Evolutionary conservation across 257 asterid genomes (phyloP), one percentile per base, ranked within the genome.

Genomic region (Orobanche coerulescens): DNA sequence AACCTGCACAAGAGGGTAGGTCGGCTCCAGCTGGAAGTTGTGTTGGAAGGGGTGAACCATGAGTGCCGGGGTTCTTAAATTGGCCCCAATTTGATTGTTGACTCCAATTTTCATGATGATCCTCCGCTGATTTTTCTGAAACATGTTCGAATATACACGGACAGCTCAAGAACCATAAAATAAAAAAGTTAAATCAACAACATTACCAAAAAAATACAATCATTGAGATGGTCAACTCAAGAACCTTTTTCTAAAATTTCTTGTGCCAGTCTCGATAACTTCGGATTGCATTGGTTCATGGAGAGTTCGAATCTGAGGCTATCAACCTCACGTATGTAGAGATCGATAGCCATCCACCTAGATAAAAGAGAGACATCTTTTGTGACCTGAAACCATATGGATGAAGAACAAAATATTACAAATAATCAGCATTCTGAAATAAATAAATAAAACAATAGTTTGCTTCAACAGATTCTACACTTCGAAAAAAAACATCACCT

Each of bases 331-430:
- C 95, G 86, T 51, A 86, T 52, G 63, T 84, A 88, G 28, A 92
- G 94, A 75, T 92, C 98, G 69, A 86, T 79, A 50, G 98, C 98
- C 96, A 92, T 92, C 98, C 98, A 92, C 75, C 98, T 81, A 30
- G 98, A 88, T 55, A 88, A 64, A 61, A 86, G 94, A 61, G 95
- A 79, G 36, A 92, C 98, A 75, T 86, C 90, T 73, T 75, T 84
- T 40, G 96, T 92, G 50, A 88, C 95, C 96, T 92, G 81, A 76
- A 71, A 74, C 33, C 58, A 71, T 15, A 51, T 52, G 22, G 25
- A 44, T 55, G 44, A 64, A 62, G n/a, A 26, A 59, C 2, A n/a
- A 25, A 7, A 23, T 7, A 36, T 9, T 36, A 36, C 6, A 36
- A 7, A 36, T 36, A n/a, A 22, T 49, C 2, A 43, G 22, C 50